Percentiles rank a stretch among this genome's conserved stretches.
phyloP scores from a whole-genome alignment of 805 yeast species.

The Kluyveromyces wickerhamii region DNA sequence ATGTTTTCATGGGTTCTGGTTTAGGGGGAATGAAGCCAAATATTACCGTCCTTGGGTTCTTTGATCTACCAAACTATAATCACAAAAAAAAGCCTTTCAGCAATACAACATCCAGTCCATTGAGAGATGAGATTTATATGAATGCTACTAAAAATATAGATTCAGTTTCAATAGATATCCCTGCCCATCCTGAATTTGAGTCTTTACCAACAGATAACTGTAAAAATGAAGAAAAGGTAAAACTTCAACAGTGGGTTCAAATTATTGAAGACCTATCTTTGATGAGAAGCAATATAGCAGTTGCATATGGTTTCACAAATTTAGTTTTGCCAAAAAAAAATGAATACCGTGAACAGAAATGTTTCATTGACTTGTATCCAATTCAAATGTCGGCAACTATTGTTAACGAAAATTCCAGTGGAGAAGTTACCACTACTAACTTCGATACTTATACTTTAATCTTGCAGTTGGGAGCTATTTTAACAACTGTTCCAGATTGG shows the following conservation, averaged over 20 bases:
- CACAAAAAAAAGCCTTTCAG: conserved; percentile 1
- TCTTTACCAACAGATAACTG: conserved; percentile 72
- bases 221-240: conserved; percentile 59
- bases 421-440: conserved; percentile 70
- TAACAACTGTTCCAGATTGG: conserved; percentile 93
- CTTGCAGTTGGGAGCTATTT: conserved; percentile 85
- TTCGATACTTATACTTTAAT: conserved; percentile 94
- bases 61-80: conserved; percentile 44
- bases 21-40: conserved; percentile 98
- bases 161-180: conserved; percentile 8
- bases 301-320: conserved; percentile 77
- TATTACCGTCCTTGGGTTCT: conserved; percentile 85
- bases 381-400: conserved; percentile 91
- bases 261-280: conserved; percentile 82
- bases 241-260: conserved; percentile 82
- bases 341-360: conserved; percentile 29
- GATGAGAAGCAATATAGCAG: conserved; percentile 86
- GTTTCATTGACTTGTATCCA: conserved; percentile 84
- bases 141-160: conserved; percentile 5
- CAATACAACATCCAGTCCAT: conserved; percentile 9
- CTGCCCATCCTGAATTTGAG: conserved; percentile 1
- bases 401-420: conserved; percentile 18
- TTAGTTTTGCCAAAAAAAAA: conserved; percentile 52
- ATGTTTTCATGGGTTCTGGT: conserved; percentile 87
- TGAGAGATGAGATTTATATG: not conserved